Evolutionary conservation across 225 moss, liverwort and hornwort species (phyloP), one percentile per base, ranked within the genome.

Genomic region (Sphagnum contortum): DNA sequence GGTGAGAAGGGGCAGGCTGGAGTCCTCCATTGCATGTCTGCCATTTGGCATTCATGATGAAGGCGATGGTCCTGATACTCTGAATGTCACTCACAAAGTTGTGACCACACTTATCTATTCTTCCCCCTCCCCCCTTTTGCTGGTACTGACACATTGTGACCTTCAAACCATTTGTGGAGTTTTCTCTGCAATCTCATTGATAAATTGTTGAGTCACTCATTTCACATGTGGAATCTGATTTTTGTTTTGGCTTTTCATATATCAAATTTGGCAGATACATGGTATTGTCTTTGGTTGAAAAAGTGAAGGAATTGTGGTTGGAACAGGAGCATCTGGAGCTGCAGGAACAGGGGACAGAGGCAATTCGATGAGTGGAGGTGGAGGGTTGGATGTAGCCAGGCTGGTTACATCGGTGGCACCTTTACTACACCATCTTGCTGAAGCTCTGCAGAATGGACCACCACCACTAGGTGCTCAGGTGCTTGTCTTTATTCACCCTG

Each of bases 361-460:
- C 29, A 29, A 66, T 67, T 49, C 63, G 53, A 78, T 64, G 52
- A 64, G 70, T 9, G 69, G 67, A 69, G 48, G 57, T 61, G 67
- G 76, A 46, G 64, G 59, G 59, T 73, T 69, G 51, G 90, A 88
- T 62, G 82, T 83, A 48, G 54, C 83, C 29, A 69, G 84, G 49
- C 49, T 93, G 8, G 79, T 87, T 47, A 80, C 73, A 67, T 84
- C 89, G 63, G 72, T 91, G 79, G 91, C 81, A n/a, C 93, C 98
- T 2, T 69, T 98, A 48, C 56, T 98, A 68, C 88, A 93, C 72
- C 98, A 98, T 57, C 57, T 98, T 44, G 86, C 89, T 63, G 85
- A 83, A 57, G 84, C 81, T 44, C 66, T 86, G 48, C 90, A 88
- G 44, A 88, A 91, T 67, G 68, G 74, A 9, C 84, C 78, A 10